Evolutionary conservation across 345 rosid genomes (phyloP).

Genomic region (Brassica incana): DNA sequence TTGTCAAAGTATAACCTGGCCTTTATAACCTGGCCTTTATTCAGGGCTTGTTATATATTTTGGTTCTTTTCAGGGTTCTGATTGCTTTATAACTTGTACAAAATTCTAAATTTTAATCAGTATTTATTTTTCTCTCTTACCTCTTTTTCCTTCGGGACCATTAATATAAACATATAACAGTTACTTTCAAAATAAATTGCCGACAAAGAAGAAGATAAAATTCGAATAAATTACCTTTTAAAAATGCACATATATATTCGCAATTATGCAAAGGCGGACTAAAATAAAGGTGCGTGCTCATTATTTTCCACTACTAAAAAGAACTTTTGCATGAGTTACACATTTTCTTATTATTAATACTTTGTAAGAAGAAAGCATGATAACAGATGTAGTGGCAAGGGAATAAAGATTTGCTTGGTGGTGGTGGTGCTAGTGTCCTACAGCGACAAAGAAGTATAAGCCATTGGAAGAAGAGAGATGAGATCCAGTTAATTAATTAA

Average conservation of each 20-base stretch:
- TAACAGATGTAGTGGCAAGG: conserved; percentile 16
- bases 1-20: background rate
- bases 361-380: conserved; percentile 1
- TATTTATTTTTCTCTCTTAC: background rate
- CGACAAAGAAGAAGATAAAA: background rate
- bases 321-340: conserved; percentile 7
- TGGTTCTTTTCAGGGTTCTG: background rate
- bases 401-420: conserved; percentile 5
- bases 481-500: background rate
- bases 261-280: conserved; percentile 18
- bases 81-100: background rate
- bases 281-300: conserved; percentile 22
- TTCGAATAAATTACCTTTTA: background rate
- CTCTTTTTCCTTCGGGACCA: background rate
- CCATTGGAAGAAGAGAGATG: conserved; percentile 1
- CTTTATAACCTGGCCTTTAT: background rate
- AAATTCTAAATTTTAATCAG: background rate
- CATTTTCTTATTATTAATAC: conserved; percentile 7
- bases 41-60: background rate
- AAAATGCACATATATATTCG: conserved; percentile 9
- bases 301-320: conserved; percentile 22
- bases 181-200: background rate
- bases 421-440: conserved; percentile 22
- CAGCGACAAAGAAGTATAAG: background rate
- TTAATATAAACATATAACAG: background rate